Percentiles rank a stretch among this genome's conserved stretches.
phyloP scores from a whole-genome alignment of 2,329 filamentous ascomycete species.

The Dryadomyces sulphureus region DNA sequence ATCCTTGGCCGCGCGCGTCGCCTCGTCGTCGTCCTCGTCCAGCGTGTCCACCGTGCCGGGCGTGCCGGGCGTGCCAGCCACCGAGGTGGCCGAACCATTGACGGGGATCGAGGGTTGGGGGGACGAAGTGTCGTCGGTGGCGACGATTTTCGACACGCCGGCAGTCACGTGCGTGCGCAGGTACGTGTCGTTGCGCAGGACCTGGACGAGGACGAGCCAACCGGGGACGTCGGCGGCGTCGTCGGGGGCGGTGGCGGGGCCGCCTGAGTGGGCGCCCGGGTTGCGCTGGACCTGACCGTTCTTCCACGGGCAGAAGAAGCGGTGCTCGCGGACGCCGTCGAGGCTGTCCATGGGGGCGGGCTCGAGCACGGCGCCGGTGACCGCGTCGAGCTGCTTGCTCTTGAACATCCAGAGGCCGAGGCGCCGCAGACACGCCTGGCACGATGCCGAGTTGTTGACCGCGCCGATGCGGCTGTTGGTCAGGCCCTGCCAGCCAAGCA shows the following conservation, averaged over 20 bases:
- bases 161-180: slow-evolving; percentile 25
- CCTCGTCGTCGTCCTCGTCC: slow-evolving; percentile 31
- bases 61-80: neutral
- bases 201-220: slow-evolving; percentile 39
- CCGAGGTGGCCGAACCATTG: slow-evolving; percentile 7
- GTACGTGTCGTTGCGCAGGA: slow-evolving; percentile 43
- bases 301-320: slow-evolving; percentile 75
- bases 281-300: slow-evolving; percentile 47
- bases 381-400: slow-evolving; percentile 49
- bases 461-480: slow-evolving; percentile 37
- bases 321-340: slow-evolving; percentile 57
- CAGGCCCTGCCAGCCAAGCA: slow-evolving; percentile 64
- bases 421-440: slow-evolving; percentile 73
- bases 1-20: slow-evolving; percentile 40
- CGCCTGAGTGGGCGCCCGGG: slow-evolving; percentile 14
- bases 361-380: slow-evolving; percentile 34
- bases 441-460: slow-evolving; percentile 61
- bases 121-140: slow-evolving; percentile 9
- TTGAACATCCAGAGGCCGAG: slow-evolving; percentile 91
- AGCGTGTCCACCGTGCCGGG: slow-evolving; percentile 11
- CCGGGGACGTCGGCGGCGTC: slow-evolving; percentile 26
- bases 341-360: slow-evolving; percentile 51
- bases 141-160: too few relatives aligned
- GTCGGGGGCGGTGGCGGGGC: slow-evolving; percentile 7
- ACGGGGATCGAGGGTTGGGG: neutral